These are phyloP conservation scores for Aureobasidium subglaciale DNA, from an alignment of 2,329 filamentous ascomycete genomes.

Conservation along the genomic window DNA sequence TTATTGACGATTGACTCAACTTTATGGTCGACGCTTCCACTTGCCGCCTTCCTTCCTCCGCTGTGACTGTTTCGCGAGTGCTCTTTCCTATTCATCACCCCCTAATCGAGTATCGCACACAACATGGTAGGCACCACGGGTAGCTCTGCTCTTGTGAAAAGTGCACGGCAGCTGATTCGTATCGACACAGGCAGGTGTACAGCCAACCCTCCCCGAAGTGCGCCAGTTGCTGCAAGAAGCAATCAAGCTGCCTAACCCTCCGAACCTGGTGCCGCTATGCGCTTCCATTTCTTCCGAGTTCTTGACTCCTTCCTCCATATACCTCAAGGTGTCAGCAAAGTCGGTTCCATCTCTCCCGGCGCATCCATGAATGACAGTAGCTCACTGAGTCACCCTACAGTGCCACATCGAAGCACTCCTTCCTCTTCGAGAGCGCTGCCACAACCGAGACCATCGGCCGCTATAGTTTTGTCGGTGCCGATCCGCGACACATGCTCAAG, in stretches of 20 bases:
- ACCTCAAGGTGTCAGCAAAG: constrained; percentile 79
- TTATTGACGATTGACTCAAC: constrained; percentile 7
- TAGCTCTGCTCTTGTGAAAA: background rate
- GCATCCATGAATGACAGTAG: constrained; percentile 16
- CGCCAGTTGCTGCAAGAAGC: constrained; percentile 49
- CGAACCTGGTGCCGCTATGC: constrained; percentile 76
- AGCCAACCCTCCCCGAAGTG: constrained; percentile 56
- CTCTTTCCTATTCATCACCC: background rate
- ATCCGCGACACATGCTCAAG: constrained; percentile 69
- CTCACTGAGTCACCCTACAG: constrained; percentile 25
- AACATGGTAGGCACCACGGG: background rate
- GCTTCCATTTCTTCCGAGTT: constrained; percentile 85
- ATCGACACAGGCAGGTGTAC: constrained; percentile 33
- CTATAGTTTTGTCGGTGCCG: constrained; percentile 83
- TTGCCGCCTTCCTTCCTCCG: background rate
- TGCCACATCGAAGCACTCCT: constrained; percentile 69
- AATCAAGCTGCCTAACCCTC: constrained; percentile 47
- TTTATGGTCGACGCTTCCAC: background rate
- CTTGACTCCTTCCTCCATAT: constrained; percentile 88
- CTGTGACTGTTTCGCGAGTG: background rate
- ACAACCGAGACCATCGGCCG: constrained; percentile 85
- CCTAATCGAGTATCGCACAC: background rate
- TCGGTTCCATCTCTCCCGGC: constrained; percentile 39
- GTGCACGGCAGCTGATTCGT: background rate
- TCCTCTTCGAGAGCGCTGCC: constrained; percentile 91